phyloP scores from a whole-genome alignment of 2,329 filamentous ascomycete species.

The Waltergamsia citrina region DNA sequence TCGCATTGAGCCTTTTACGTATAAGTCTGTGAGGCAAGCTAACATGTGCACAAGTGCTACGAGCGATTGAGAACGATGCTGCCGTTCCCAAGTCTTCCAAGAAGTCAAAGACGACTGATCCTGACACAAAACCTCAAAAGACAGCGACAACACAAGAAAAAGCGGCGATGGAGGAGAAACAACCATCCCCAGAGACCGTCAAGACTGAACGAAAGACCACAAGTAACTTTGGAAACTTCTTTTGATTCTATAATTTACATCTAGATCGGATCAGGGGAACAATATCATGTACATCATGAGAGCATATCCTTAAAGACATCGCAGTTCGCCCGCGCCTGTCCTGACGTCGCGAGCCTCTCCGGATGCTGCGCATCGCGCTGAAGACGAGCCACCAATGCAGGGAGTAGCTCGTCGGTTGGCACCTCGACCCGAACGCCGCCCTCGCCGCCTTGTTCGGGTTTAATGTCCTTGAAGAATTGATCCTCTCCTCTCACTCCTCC shows the following conservation, averaged over 20 bases:
- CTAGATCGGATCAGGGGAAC: constrained; percentile 4
- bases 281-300: constrained; percentile 26
- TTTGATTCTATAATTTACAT: constrained; percentile 24
- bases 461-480: constrained; percentile 51
- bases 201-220: constrained; percentile 8
- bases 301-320: constrained; percentile 50
- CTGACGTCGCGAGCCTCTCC: constrained; percentile 2
- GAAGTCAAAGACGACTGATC: constrained; percentile 24
- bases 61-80: constrained; percentile 58
- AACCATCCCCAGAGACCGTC: constrained; percentile 11
- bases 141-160: constrained; percentile 13
- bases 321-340: constrained; percentile 11
- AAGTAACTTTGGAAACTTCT: constrained; percentile 36
- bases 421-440: constrained; percentile 47
- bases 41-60: constrained; percentile 39
- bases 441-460: constrained; percentile 39
- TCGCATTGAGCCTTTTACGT: not conserved
- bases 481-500: constrained; percentile 77
- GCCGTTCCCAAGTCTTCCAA: constrained; percentile 36
- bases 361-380: constrained; percentile 16
- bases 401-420: constrained; percentile 47
- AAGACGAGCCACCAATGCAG: constrained; percentile 44
- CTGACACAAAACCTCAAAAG: constrained; percentile 14
- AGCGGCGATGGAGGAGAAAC: constrained; percentile 8
- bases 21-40: not conserved